phyloP scores from a whole-genome alignment of 805 yeast species.

The Saccharomycopsis sp. region DNA sequence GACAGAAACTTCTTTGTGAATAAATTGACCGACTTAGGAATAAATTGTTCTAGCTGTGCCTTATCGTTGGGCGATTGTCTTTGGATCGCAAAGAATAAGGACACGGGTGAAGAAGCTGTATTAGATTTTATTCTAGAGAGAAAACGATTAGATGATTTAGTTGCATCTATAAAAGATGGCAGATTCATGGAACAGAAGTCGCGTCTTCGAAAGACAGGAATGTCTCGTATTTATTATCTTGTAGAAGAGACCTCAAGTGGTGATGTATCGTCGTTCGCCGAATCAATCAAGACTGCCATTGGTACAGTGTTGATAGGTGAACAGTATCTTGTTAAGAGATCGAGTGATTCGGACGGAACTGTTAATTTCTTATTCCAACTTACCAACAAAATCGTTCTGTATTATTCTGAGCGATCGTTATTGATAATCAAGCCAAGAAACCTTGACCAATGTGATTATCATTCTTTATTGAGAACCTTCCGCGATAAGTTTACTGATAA shows the following conservation, averaged over 20 bases:
- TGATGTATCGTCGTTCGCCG: constrained; percentile 42
- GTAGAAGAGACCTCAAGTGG: constrained; percentile 64
- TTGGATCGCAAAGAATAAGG: constrained; percentile 75
- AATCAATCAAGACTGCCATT: constrained; percentile 70
- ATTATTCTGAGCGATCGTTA: constrained; percentile 34
- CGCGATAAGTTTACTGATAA: constrained; percentile 37
- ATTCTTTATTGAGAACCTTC: constrained; percentile 35
- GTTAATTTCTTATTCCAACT: constrained; percentile 48
- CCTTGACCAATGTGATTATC: constrained; percentile 46
- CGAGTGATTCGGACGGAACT: constrained; percentile 70
- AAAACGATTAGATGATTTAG: constrained; percentile 82
- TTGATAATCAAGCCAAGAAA: constrained; percentile 47
- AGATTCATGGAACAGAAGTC: constrained; percentile 82
- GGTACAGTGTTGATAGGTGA: constrained; percentile 61
- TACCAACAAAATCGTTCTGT: constrained; percentile 38
- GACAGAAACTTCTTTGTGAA: constrained; percentile 67
- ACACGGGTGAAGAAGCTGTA: constrained; percentile 55
- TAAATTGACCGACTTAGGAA: constrained; percentile 43
- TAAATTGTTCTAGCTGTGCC: constrained; percentile 46
- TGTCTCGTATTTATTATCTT: constrained; percentile 63
- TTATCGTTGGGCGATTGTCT: constrained; percentile 80
- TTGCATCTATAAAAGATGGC: constrained; percentile 77
- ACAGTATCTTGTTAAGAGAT: constrained; percentile 59
- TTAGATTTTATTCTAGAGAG: constrained; percentile 85
- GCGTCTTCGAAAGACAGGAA: constrained; percentile 63